phyloP scores from a whole-genome alignment of 2,329 filamentous ascomycete species.

The Zalaria sp. region DNA sequence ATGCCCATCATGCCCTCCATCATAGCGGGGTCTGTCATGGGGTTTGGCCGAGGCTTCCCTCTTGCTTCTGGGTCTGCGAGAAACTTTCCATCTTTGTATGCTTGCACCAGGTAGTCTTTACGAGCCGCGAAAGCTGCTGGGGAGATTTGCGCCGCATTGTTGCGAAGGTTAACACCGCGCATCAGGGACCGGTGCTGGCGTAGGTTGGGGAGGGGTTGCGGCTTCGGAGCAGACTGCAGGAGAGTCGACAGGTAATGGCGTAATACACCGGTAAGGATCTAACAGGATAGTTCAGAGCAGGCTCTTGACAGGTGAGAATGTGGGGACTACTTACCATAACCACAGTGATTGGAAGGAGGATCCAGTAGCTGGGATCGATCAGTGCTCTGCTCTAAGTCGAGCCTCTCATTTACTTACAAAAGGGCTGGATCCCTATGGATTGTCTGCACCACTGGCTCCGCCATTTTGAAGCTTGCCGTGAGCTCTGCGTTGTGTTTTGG shows the following conservation, averaged over 20 bases:
- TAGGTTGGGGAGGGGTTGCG: conserved; percentile 57
- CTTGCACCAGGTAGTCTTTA: conserved; percentile 65
- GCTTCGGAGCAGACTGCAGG: conserved; percentile 74
- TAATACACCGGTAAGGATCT: conserved; percentile 86
- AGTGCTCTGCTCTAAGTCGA: conserved; percentile 10
- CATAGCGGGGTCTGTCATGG: conserved; percentile 83
- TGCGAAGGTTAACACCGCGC: conserved; percentile 71
- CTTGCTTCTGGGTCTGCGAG: conserved; percentile 77
- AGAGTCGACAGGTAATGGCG: conserved; percentile 94
- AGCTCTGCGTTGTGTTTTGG: background rate
- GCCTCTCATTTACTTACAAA: conserved; percentile 50
- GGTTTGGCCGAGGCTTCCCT: conserved; percentile 81
- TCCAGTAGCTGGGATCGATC: conserved; percentile 69
- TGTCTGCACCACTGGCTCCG: conserved; percentile 75
- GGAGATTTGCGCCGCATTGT: conserved; percentile 68
- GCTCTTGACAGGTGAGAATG: background rate
- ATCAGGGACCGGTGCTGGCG: conserved; percentile 75
- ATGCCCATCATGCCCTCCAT: conserved; percentile 99
- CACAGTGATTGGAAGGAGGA: conserved; percentile 88
- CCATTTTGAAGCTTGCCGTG: conserved; percentile 44
- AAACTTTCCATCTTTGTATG: conserved; percentile 74
- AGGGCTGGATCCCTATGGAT: conserved; percentile 97
- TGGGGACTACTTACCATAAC: conserved; percentile 57
- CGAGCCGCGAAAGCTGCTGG: conserved; percentile 63
- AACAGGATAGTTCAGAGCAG: conserved; percentile 8